phyloP scores from a whole-genome alignment of 495 filamentous ascomycete genomes.

The Platismatia glauca region DNA sequence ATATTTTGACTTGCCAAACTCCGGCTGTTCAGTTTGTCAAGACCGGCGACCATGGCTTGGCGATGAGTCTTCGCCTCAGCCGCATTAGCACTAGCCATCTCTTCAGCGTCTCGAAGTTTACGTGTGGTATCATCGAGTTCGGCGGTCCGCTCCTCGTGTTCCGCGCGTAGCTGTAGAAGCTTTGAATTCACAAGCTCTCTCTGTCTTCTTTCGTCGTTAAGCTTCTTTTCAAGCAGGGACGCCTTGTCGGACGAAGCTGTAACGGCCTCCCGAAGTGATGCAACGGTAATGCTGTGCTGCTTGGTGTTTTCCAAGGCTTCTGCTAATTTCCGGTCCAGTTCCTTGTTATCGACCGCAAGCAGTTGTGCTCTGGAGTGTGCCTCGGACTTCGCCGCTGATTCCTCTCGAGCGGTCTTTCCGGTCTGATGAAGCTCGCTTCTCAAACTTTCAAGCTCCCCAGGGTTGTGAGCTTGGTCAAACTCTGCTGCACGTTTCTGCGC shows the following conservation, averaged over 20 bases:
- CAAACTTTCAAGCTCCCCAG: constrained; percentile 73
- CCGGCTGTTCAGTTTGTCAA: constrained; percentile 58
- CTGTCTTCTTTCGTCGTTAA: constrained; percentile 73
- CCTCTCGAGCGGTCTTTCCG: constrained; percentile 66
- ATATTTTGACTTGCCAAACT: constrained; percentile 40
- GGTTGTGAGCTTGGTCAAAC: constrained; percentile 74
- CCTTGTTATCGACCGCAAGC: constrained; percentile 73
- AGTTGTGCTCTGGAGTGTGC: constrained; percentile 64
- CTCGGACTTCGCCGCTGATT: constrained; percentile 65
- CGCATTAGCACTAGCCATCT: constrained; percentile 78
- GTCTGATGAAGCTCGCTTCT: constrained; percentile 73
- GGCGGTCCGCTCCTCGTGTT: constrained; percentile 73
- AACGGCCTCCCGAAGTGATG: constrained; percentile 68
- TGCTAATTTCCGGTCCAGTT: constrained; percentile 59
- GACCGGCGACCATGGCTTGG: constrained; percentile 69
- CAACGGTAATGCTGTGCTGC: constrained; percentile 63
- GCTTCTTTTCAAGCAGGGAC: constrained; percentile 62
- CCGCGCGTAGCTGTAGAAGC: constrained; percentile 65
- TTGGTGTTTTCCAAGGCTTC: constrained; percentile 57
- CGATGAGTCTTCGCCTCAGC: constrained; percentile 82
- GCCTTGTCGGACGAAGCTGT: constrained; percentile 68
- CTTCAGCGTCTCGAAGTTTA: constrained; percentile 76
- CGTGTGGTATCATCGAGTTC: constrained; percentile 71
- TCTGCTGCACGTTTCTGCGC: constrained; percentile 75
- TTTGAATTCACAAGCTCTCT: constrained; percentile 73